A percentile compares a stretch with the other conserved stretches of the same genome.
Evolutionary conservation across 306 rosid genomes (phyloP).

Genomic region (Hippophae tibetana): DNA sequence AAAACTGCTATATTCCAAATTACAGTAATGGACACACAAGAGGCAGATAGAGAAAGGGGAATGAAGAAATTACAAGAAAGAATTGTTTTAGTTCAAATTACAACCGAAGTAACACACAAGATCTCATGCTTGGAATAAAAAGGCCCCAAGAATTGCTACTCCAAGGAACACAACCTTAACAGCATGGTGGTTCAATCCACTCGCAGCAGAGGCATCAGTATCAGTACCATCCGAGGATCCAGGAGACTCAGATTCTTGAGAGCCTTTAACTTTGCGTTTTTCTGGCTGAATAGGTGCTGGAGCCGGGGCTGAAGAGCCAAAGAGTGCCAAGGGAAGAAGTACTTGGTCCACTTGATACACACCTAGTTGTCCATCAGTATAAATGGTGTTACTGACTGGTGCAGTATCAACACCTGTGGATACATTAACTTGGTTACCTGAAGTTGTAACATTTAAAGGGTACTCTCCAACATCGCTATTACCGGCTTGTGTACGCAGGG

Average conservation of each 20-base stretch:
- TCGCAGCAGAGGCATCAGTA: constrained; percentile 30
- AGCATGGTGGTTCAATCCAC: constrained; percentile 2
- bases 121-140: no score
- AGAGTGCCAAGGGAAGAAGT: constrained; percentile 53
- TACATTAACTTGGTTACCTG: constrained; percentile 53
- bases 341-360: constrained; percentile 61
- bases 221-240: constrained; percentile 15
- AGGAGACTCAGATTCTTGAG: constrained; percentile 49
- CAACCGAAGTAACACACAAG: no score
- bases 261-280: constrained; percentile 19
- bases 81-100: no score
- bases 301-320: constrained; percentile 29
- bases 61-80: no score
- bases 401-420: constrained; percentile 54
- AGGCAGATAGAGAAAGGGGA: no score
- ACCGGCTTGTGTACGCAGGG: constrained; percentile 55
- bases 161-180: background rate
- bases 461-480: constrained; percentile 42
- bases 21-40: no score
- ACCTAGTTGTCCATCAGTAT: constrained; percentile 51
- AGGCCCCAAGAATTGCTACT: no score
- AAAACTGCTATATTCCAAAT: no score
- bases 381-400: constrained; percentile 53
- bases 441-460: constrained; percentile 55
- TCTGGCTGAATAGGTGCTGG: constrained; percentile 47